Percentiles rank a stretch among this genome's conserved stretches.
Evolutionary conservation across 495 filamentous ascomycete genomes (phyloP).

Genomic region (Jackrogersella minutella): DNA sequence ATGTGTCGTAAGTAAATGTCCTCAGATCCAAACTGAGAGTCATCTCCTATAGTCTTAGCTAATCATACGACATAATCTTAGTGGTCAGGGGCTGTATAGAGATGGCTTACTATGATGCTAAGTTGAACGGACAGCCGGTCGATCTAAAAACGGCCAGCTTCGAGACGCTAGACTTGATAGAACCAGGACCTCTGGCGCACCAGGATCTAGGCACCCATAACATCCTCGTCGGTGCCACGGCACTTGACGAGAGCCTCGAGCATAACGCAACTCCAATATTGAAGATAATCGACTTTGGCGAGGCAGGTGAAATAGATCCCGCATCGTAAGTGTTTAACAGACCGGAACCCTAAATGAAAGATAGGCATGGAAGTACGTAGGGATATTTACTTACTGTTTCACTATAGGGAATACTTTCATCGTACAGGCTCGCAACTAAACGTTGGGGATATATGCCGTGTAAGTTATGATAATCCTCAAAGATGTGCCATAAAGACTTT

Average conservation of each 20-base stretch:
- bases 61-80: background rate
- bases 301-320: background rate
- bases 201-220: constrained; percentile 3
- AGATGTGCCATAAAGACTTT: no score
- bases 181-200: constrained; percentile 8
- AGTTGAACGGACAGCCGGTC: background rate
- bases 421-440: constrained; percentile 10
- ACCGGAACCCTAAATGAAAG: background rate
- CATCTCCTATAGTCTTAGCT: background rate
- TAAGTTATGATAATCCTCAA: background rate
- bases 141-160: background rate
- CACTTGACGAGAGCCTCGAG: background rate
- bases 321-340: background rate
- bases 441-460: constrained; percentile 2
- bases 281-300: constrained; percentile 21
- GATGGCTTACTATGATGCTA: constrained; percentile 20
- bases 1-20: constrained; percentile 22
- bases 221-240: background rate
- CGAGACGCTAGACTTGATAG: background rate
- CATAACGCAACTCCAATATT: constrained; percentile 8
- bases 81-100: constrained; percentile 10
- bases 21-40: background rate
- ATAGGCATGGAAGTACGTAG: background rate
- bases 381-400: background rate
- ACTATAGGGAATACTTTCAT: background rate